Base-by-base conservation (phyloP, 805 yeast species). In the Starmerella asiatica region DNA sequence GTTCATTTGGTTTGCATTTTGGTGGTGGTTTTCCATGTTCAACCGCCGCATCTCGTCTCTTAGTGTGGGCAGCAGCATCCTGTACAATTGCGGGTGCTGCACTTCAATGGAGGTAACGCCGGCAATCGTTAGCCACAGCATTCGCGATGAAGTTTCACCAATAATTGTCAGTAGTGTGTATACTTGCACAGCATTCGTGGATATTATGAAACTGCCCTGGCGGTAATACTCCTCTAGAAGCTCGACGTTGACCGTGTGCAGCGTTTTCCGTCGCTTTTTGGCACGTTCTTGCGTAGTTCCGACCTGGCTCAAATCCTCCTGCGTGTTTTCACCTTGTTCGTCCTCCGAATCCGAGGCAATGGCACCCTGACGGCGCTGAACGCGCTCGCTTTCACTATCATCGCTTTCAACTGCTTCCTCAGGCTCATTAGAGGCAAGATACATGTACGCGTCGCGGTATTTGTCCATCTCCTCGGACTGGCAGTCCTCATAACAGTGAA, bases 401-500 rank as follows among this genome's bases (percentile, higher is more conserved):
- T 56, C 63, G 5, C 52, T 59, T 9, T 56, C 61, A 62, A 11
- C 51, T 51, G 3, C 55, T 61, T 2, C 36, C 9, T 32, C 36
- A 21, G 23, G 18, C 0, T 56, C 61, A 3, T 60, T 63, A 26
- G 64, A 54, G 5, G 61, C 61, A 31, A 61, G 38, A 27, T 34
- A 51, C 7, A 39, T 67, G 52, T 82, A 86, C 14, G 94, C 86
- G 4, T 61, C 60, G 46, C 67, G 70, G 52, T 79, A 85, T 4
- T 62, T 57, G 12, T 45, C 45, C 38, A 86, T 57, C 37, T 71
- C 75, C 24, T 77, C 81, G 2, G 80, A 67, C 34, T 65, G 64
- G 0, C 94, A 95, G 56, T 88, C 97, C 54, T 86, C 97, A 44
- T 86, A 71, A 58, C 97, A 86, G 5, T 56, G 42, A 5, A 91